phyloP scores from a whole-genome alignment of 331 rosid species.

The Pyrus hybrid region DNA sequence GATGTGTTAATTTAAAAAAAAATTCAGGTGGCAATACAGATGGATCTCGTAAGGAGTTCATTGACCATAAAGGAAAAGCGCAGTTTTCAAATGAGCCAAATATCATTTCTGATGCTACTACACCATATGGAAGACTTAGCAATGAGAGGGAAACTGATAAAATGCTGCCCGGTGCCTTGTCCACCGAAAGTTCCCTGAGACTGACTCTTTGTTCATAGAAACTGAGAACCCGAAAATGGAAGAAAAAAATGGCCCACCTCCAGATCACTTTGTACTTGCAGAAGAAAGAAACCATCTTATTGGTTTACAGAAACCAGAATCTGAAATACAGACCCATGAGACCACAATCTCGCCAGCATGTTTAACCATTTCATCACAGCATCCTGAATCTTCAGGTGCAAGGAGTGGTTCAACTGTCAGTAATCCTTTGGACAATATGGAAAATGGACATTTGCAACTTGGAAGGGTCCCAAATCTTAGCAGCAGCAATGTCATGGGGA shows the following conservation, averaged over 20 bases:
- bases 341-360: conserved; percentile 37
- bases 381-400: conserved; percentile 42
- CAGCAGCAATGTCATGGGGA: too few species aligned
- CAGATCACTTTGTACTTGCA: conserved; percentile 37
- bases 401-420: conserved; percentile 42
- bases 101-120: conserved; percentile 41
- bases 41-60: conserved; percentile 55
- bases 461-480: conserved; percentile 25
- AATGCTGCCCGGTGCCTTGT: conserved; percentile 34
- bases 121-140: conserved; percentile 58
- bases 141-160: conserved; percentile 51
- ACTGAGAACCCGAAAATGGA: conserved; percentile 49
- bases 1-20: conserved; percentile 10
- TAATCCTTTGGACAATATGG: conserved; percentile 50
- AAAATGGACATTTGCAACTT: conserved; percentile 43
- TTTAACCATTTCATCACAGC: conserved; percentile 34
- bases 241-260: conserved; percentile 36
- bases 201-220: conserved; percentile 53
- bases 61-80: conserved; percentile 64
- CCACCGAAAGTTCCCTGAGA: conserved; percentile 50
- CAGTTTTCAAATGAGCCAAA: conserved; percentile 60
- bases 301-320: conserved; percentile 39
- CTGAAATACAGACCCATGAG: conserved; percentile 57
- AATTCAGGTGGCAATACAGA: conserved; percentile 36
- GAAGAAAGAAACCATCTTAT: conserved; percentile 45